Conservation (phyloP, 2,329 filamentous ascomycete genomes). For the Alternaria tenuissima region DNA sequence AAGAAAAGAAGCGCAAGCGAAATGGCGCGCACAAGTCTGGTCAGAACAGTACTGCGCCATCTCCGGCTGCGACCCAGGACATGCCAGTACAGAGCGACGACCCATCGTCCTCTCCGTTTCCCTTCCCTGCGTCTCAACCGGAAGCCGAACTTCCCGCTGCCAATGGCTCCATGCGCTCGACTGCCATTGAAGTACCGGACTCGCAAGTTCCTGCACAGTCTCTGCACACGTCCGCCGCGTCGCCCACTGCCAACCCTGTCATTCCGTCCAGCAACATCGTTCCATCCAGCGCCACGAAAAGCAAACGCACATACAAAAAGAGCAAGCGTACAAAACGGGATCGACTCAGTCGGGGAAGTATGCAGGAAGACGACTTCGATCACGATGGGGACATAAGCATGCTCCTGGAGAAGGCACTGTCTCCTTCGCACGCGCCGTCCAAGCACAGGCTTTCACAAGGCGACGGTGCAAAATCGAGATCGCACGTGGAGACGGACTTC, state of each 20-base stretch:
- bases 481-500: too few species aligned
- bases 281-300: conserved; percentile 14
- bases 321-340: conserved; percentile 6
- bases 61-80: not conserved
- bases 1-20: conserved; percentile 6
- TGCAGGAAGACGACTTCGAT: not conserved
- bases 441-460: not conserved
- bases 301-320: conserved; percentile 14
- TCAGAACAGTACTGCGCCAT: not conserved
- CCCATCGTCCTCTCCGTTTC: conserved; percentile 7
- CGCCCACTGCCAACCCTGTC: not conserved
- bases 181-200: conserved; percentile 24
- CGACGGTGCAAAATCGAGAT: not conserved
- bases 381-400: conserved; percentile 1
- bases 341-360: not conserved
- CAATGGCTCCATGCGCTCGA: not conserved
- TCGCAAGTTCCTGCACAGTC: conserved; percentile 12
- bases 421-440: not conserved
- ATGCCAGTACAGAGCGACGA: not conserved
- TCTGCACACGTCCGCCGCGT: conserved; percentile 1
- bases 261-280: conserved; percentile 9
- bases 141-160: not conserved
- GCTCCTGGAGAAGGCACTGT: not conserved
- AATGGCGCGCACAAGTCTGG: not conserved
- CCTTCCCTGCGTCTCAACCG: conserved; percentile 11